These are phyloP conservation scores for Suaeda aralocaspica DNA, from an alignment of 148 eudicot genomes.

Conservation along the genomic window DNA sequence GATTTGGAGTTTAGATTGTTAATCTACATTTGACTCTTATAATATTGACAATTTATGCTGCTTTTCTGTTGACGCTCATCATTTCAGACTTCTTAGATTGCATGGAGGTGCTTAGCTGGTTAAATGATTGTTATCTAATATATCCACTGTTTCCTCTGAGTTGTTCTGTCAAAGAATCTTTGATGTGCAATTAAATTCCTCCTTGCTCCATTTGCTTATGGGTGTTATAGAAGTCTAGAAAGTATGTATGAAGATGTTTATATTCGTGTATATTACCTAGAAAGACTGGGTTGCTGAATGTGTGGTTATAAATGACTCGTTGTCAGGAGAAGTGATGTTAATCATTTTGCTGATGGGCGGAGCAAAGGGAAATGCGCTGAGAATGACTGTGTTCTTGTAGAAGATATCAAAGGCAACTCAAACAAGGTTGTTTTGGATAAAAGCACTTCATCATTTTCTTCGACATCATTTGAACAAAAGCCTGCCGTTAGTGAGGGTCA, in stretches of 20 bases:
- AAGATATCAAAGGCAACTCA: constrained; percentile 1
- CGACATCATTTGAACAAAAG: constrained; percentile 7
- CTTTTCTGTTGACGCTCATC: neutral
- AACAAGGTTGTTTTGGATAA: constrained; percentile 10
- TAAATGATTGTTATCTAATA: too few species aligned
- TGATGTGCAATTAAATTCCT: neutral
- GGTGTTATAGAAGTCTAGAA: neutral
- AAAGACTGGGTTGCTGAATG: constrained; percentile 9
- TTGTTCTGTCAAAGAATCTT: neutral
- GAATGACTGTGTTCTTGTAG: constrained; percentile 1
- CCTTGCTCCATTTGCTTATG: neutral
- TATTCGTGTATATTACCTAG: too few species aligned
- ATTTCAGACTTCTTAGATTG: neutral
- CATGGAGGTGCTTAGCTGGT: neutral
- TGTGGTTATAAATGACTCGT: constrained; percentile 1
- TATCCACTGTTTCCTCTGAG: too few species aligned
- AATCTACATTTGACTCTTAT: neutral
- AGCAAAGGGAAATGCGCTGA: constrained; percentile 9
- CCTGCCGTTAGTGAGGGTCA: constrained; percentile 19
- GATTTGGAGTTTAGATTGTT: too few species aligned
- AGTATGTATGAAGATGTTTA: neutral
- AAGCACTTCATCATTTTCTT: constrained; percentile 14
- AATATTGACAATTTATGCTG: neutral
- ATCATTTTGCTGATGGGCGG: constrained; percentile 7
- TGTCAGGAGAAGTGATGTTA: constrained; percentile 16